phyloP scores from a whole-genome alignment of 768 basidiomycete species.

The Macrolepiota albuminosa region DNA sequence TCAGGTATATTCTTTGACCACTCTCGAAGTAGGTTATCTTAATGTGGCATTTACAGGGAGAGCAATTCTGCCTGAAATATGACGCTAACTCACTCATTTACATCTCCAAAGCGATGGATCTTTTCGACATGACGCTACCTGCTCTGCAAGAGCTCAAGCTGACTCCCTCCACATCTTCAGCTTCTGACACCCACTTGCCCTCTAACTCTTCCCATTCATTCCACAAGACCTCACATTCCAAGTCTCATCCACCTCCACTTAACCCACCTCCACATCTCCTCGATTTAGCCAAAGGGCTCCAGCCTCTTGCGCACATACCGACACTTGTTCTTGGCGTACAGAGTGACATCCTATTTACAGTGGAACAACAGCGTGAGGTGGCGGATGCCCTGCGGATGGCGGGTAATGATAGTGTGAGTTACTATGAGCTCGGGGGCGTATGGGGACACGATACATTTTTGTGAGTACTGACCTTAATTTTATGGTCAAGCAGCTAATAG shows the following conservation, averaged over 20 bases:
- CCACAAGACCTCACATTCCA: slow-evolving; percentile 50
- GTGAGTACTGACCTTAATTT: slow-evolving; percentile 36
- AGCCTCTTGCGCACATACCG: slow-evolving; percentile 72
- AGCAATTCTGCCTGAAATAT: slow-evolving; percentile 97
- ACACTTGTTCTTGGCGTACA: slow-evolving; percentile 90
- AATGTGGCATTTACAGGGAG: slow-evolving; percentile 51
- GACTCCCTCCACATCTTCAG: slow-evolving; percentile 22
- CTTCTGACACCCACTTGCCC: slow-evolving; percentile 15
- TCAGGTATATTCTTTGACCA: slow-evolving; percentile 68
- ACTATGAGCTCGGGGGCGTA: slow-evolving; percentile 98
- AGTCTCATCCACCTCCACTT: slow-evolving; percentile 66
- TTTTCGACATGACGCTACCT: slow-evolving; percentile 89
- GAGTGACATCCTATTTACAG: slow-evolving; percentile 93
- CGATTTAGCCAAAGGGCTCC: slow-evolving; percentile 73
- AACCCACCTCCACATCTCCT: slow-evolving; percentile 73
- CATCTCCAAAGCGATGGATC: slow-evolving; percentile 98
- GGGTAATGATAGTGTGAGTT: slow-evolving; percentile 85
- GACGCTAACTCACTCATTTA: slow-evolving; percentile 99
- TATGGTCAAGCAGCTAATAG: not conserved
- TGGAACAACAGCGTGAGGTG: slow-evolving; percentile 95
- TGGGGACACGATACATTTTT: slow-evolving; percentile 99
- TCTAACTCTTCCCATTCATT: slow-evolving; percentile 17
- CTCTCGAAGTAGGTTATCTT: slow-evolving; percentile 33
- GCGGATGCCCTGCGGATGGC: slow-evolving; percentile 88
- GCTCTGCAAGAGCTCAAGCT: slow-evolving; percentile 70